A percentile compares a stretch with the other conserved stretches of the same genome.
Evolutionary conservation across 345 rosid species (phyloP).

Genomic region (Citrus hindsii): DNA sequence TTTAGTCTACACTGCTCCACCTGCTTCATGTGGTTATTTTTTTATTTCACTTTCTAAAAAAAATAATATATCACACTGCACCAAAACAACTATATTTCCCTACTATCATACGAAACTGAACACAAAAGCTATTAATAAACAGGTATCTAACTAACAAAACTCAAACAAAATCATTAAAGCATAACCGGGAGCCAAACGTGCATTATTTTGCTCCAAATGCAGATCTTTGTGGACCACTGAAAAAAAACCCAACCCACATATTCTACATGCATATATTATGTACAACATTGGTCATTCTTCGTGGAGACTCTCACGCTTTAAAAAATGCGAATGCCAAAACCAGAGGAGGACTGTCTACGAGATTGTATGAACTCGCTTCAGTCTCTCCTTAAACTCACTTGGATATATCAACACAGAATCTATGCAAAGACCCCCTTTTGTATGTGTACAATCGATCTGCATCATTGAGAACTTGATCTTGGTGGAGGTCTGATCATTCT

Average conservation of each 20-base stretch:
- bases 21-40: not conserved
- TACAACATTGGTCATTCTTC: not conserved
- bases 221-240: slow-evolving; percentile 4
- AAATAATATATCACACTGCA: too few species aligned
- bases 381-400: slow-evolving; percentile 37
- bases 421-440: slow-evolving; percentile 88
- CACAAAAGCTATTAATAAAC: not conserved
- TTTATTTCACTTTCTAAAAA: too few species aligned
- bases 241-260: slow-evolving; percentile 3
- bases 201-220: not conserved
- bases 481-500: slow-evolving; percentile 24
- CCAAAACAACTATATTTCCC: not conserved
- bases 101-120: not conserved
- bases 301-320: too few species aligned
- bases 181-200: not conserved
- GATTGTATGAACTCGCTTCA: slow-evolving; percentile 5
- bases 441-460: slow-evolving; percentile 96
- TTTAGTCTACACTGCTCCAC: not conserved
- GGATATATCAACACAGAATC: slow-evolving; percentile 76
- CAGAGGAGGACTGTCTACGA: too few species aligned
- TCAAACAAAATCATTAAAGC: not conserved
- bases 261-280: not conserved
- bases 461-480: slow-evolving; percentile 78
- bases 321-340: too few species aligned
- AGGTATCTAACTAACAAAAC: not conserved